phyloP scores from a whole-genome alignment of 768 basidiomycete genomes.

The Mycena vulgaris region DNA sequence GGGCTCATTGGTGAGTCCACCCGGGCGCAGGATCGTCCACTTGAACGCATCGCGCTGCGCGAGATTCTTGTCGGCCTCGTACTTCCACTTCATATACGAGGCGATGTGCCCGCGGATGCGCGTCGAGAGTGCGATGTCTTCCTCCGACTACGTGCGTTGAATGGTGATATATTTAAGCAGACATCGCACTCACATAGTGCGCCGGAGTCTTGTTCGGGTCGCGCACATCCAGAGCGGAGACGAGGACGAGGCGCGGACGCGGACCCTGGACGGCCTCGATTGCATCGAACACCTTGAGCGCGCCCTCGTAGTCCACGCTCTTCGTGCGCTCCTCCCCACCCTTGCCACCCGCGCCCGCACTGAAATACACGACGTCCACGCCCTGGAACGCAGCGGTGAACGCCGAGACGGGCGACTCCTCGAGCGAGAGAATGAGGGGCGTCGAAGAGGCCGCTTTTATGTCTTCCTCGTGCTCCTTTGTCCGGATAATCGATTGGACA shows the following conservation, averaged over 20 bases:
- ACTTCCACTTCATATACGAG: slow-evolving; percentile 64
- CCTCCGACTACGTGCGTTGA: slow-evolving; percentile 53
- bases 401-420: slow-evolving; percentile 61
- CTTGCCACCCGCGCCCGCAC: slow-evolving; percentile 70
- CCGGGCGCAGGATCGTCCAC: slow-evolving; percentile 80
- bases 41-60: slow-evolving; percentile 67
- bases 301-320: slow-evolving; percentile 74
- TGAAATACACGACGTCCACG: slow-evolving; percentile 62
- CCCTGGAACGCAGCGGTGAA: slow-evolving; percentile 62
- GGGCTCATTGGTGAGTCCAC: slow-evolving; percentile 64
- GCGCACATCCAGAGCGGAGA: slow-evolving; percentile 73
- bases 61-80: slow-evolving; percentile 66
- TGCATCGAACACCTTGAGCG: slow-evolving; percentile 80
- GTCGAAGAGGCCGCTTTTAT: slow-evolving; percentile 59
- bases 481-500: slow-evolving; percentile 66
- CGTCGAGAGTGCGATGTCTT: slow-evolving; percentile 61
- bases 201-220: slow-evolving; percentile 64
- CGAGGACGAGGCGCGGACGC: slow-evolving; percentile 70
- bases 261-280: slow-evolving; percentile 64
- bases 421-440: slow-evolving; percentile 71
- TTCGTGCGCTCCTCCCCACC: slow-evolving; percentile 69
- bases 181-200: slow-evolving; percentile 62
- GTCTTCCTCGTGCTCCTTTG: slow-evolving; percentile 60
- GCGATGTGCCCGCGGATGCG: slow-evolving; percentile 61
- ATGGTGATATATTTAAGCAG: neutral